phyloP scores from a whole-genome alignment of 257 asterid species.

The Rubia yunnanensis region DNA sequence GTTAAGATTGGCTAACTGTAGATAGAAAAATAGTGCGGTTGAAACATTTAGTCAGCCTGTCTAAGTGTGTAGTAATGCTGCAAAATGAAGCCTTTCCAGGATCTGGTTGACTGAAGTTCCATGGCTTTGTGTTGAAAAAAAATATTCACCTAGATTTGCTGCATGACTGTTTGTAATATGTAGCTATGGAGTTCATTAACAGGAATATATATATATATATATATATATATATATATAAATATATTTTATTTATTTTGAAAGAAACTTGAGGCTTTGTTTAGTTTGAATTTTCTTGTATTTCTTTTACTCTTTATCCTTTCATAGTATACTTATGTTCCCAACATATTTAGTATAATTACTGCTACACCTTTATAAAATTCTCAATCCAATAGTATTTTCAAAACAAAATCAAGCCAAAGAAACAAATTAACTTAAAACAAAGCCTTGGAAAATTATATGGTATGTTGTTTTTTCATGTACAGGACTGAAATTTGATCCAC shows the following conservation, averaged over 20 bases:
- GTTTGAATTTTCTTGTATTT: background rate
- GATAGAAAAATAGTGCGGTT: background rate
- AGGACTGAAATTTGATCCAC: background rate
- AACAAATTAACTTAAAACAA: too few relatives aligned
- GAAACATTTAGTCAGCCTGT: background rate
- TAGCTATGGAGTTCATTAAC: background rate
- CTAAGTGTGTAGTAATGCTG: background rate
- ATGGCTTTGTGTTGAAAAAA: background rate
- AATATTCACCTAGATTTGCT: background rate
- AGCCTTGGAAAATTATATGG: background rate
- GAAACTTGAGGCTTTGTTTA: background rate
- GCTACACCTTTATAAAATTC: background rate
- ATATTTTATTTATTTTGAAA: too few relatives aligned
- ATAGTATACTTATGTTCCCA: background rate
- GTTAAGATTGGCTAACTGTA: background rate
- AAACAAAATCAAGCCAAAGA: background rate
- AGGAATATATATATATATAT: too few relatives aligned
- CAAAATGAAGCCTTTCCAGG: conserved; percentile 1
- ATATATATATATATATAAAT: too few relatives aligned
- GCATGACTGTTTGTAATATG: background rate
- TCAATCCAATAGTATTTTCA: too few relatives aligned
- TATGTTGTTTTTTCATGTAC: background rate
- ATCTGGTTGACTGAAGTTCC: background rate
- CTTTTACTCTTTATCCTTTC: background rate
- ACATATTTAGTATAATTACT: too few relatives aligned